Evolutionary conservation across 2,329 filamentous ascomycete species (phyloP), one percentile per base, ranked within the genome.

Genomic region (Lasiodiplodia sp.): DNA sequence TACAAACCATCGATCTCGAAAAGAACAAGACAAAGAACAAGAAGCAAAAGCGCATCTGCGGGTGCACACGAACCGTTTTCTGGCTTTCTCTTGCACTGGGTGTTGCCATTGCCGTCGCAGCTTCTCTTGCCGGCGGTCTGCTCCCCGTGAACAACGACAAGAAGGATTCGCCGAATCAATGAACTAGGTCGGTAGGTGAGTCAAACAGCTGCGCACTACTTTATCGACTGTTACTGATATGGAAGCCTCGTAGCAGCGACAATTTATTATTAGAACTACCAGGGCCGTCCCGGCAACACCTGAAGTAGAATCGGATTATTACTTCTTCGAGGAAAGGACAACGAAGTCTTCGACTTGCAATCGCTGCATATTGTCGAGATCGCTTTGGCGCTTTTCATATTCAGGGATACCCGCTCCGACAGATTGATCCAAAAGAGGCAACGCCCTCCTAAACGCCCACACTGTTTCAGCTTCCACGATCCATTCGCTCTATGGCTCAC

Each of bases 31-130:
- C n/a, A 8, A 56, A 58, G 40, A 21, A 60, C 3, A 25, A 21
- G 10, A 4, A 21, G 14, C 23, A 52, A 23, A 52, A 14, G 40
- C 18, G 21, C 0, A 52, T 67, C n/a, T 67, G 65, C 31, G 65
- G 65, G 1, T 60, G 65, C 55, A 67, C 40, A 12, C 40, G 44
- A 18, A 56, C 65, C 8, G 65, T 67, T 16, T 67, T 67, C 18
- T 67, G 65, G 65, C 47, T 58, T 6, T 51, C 56, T 3, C 40
- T 67, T 4, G 47, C 56, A 14, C n/a, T 52, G 31, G 53, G 23
- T 2, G 2, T 60, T 40, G 3, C 56, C 37, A 49, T 67, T 28
- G 31, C 47, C 12, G 21, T 60, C 18, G 49, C 40, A 18, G 65
- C 65, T 38, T 52, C 60, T 31, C 44, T 64, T 23, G 60, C 47